A percentile compares a stretch with the other conserved stretches of the same genome.
Conservation (phyloP, 768 basidiomycete genomes). For the Fomitopsis pulvina region DNA sequence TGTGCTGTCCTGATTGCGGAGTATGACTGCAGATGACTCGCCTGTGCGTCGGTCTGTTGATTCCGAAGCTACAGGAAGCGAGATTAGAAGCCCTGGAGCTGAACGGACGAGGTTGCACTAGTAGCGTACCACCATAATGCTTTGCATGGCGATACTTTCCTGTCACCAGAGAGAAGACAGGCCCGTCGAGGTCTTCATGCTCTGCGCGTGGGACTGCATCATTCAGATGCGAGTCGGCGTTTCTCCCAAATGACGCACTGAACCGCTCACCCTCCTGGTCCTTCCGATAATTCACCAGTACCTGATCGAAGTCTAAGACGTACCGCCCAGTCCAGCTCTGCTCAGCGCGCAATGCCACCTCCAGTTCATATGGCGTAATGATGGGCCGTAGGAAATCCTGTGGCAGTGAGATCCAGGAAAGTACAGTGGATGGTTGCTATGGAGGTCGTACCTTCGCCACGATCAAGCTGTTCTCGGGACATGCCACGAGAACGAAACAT, state of each 20-base stretch:
- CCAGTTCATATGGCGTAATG: slow-evolving; percentile 88
- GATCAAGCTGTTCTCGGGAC: slow-evolving; percentile 84
- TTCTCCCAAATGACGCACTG: slow-evolving; percentile 1
- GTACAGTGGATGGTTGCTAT: neutral
- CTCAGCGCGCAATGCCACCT: slow-evolving; percentile 67
- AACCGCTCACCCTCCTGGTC: slow-evolving; percentile 2
- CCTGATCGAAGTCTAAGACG: slow-evolving; percentile 65
- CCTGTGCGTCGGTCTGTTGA: slow-evolving; percentile 1
- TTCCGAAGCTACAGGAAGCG: neutral
- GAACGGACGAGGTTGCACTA: neutral
- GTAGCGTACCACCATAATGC: slow-evolving; percentile 43
- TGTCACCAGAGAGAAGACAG: slow-evolving; percentile 80
- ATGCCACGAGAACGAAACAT: slow-evolving; percentile 92
- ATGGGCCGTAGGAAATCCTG: slow-evolving; percentile 91
- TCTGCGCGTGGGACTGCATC: no score
- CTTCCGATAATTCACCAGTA: slow-evolving; percentile 36
- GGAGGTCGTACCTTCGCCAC: slow-evolving; percentile 51
- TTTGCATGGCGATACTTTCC: slow-evolving; percentile 81
- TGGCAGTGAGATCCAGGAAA: neutral
- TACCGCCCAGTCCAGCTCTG: slow-evolving; percentile 73
- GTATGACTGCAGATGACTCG: slow-evolving; percentile 35
- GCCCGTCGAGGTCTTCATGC: slow-evolving; percentile 58
- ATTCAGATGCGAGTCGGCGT: slow-evolving; percentile 10
- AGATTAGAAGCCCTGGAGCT: neutral
- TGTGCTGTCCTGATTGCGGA: slow-evolving; percentile 59